Evolutionary conservation across 2,329 filamentous ascomycete genomes (phyloP).

Genomic region (Neofusicoccum umdonicola): DNA sequence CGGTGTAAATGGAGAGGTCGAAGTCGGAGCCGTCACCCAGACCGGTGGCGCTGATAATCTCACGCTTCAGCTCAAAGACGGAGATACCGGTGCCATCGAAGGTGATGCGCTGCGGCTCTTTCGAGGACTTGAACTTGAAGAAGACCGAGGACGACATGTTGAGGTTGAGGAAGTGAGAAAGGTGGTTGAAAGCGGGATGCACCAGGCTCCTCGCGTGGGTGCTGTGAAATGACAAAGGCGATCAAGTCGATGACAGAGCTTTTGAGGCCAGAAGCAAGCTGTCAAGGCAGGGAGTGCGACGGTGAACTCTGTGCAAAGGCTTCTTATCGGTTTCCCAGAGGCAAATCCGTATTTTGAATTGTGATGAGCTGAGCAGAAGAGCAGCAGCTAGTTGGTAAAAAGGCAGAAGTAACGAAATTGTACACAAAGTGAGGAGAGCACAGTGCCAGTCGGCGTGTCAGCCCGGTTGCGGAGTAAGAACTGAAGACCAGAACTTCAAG

Average conservation of each 20-base stretch:
- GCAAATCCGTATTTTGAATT: constrained; percentile 20
- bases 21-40: constrained; percentile 96
- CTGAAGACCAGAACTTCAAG: constrained; percentile 19
- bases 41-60: constrained; percentile 92
- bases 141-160: constrained; percentile 93
- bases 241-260: constrained; percentile 12
- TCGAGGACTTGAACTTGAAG: constrained; percentile 99
- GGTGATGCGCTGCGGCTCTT: constrained; percentile 88
- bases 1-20: constrained; percentile 89
- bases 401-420: constrained; percentile 17
- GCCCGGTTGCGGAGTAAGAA: constrained; percentile 18
- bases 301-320: constrained; percentile 19
- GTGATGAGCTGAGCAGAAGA: constrained; percentile 14
- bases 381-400: constrained; percentile 17
- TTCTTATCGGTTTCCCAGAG: constrained; percentile 18
- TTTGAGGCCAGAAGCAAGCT: background rate
- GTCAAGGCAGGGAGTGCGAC: constrained; percentile 16
- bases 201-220: background rate
- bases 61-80: constrained; percentile 97
- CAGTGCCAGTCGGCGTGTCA: constrained; percentile 7
- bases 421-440: constrained; percentile 19
- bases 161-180: background rate
- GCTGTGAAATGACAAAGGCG: constrained; percentile 6
- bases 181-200: background rate
- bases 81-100: constrained; percentile 98